Base-by-base conservation (phyloP, 2,329 filamentous ascomycete genomes). In the Botryotinia globosa region DNA sequence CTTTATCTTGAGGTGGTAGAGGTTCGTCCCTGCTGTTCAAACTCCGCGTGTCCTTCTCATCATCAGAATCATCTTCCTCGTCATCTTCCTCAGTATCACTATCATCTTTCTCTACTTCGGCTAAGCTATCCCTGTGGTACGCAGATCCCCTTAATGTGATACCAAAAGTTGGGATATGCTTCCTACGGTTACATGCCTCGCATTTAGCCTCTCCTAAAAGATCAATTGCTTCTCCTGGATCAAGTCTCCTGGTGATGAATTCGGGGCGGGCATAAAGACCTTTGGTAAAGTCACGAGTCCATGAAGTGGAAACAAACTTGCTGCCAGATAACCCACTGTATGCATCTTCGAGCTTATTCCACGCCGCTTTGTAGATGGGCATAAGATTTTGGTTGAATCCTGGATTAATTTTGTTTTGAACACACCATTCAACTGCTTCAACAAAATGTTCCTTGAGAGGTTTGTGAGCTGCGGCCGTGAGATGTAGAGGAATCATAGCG, bases 341-440 rank as follows among this genome's bases (percentile, higher is more conserved):
- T 79, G 94, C 91, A 75, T 92, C 88, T 75, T 93, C 87, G 0
- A 95, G 84, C 78, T 93, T 93, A 66, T 83, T 83, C 83, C 94
- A 94, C 0, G 92, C 89, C 39, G 92, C 84, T 20, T 82, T 78
- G 80, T 94, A 96, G 20, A 94, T 83, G 12, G 87, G 84, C 39
- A 59, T 66, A 74, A 92, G 88, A 8, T 87, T 82, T 29, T 86
- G 85, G 18, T 87, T 83, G 77, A 94, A 94, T 0, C 85, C 88
- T 0, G 92, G 92, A 76, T 94, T 91, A 68, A 96, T 85, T 77
- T 91, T 90, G 79, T 92, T 92, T 78, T 94, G 91, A 3, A 95
- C 90, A 82, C 94, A 91, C 92, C 92, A 95, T 79, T 94, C 91
- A 2, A 95, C 85, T 0, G 89, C 91, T 77, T 90, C 89, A 65